Percentiles rank a stretch among this genome's conserved stretches.
phyloP scores from a whole-genome alignment of 768 basidiomycete genomes.

The Candolleomyces aberdarensis region DNA sequence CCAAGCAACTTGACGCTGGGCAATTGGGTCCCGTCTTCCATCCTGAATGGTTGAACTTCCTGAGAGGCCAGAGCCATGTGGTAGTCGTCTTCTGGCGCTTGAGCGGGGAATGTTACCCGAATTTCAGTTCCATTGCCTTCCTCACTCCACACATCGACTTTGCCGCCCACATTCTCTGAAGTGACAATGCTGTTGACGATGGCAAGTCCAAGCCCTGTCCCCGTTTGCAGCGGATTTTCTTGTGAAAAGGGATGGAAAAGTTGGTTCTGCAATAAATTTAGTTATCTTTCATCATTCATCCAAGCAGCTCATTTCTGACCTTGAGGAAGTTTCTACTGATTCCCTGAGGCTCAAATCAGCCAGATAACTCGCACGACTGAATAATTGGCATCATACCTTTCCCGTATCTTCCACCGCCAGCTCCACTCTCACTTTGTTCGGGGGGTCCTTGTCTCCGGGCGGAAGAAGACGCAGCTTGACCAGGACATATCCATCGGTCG shows the following conservation, averaged over 20 bases:
- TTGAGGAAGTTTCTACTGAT: conserved; percentile 92
- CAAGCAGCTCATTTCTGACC: conserved; percentile 33
- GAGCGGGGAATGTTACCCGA: conserved; percentile 78
- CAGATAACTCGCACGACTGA: neutral
- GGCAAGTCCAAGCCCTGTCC: conserved; percentile 90
- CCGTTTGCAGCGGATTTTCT: conserved; percentile 90
- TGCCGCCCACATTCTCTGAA: conserved; percentile 82
- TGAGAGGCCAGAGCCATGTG: conserved; percentile 18
- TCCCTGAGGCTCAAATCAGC: conserved; percentile 41
- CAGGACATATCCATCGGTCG: conserved; percentile 82
- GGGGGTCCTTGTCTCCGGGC: conserved; percentile 46
- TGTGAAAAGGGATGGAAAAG: conserved; percentile 97
- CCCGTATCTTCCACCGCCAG: conserved; percentile 86
- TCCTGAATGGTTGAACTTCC: conserved; percentile 45
- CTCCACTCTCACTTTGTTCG: conserved; percentile 71
- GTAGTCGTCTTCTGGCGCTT: conserved; percentile 44
- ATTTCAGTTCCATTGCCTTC: conserved; percentile 92
- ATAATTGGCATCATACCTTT: conserved; percentile 47
- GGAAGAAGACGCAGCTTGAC: conserved; percentile 77
- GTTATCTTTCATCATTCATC: neutral
- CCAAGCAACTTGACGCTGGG: conserved; percentile 67
- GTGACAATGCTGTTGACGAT: conserved; percentile 92
- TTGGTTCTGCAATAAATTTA: conserved; percentile 58
- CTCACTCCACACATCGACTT: conserved; percentile 91
- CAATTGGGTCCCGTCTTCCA: conserved; percentile 33